These are phyloP conservation scores for Barnettozyma siamensis DNA, from an alignment of 805 yeast species.

Conservation along the genomic window DNA sequence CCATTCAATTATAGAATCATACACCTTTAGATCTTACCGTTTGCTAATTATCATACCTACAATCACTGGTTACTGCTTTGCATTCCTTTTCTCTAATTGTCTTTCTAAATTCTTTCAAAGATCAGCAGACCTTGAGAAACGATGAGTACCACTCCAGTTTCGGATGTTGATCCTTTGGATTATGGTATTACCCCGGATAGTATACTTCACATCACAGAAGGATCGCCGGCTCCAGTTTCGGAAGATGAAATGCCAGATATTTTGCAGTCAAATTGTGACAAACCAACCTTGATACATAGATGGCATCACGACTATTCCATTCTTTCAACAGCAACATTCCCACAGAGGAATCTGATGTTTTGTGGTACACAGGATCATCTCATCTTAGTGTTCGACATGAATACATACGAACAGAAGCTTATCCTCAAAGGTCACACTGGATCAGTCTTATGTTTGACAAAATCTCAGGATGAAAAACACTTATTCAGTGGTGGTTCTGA, in stretches of 20 bases:
- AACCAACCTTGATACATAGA: slow-evolving; percentile 45
- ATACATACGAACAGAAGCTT: slow-evolving; percentile 51
- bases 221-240: too few relatives aligned
- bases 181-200: slow-evolving; percentile 12
- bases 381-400: slow-evolving; percentile 64
- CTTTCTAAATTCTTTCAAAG: too few relatives aligned
- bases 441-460: slow-evolving; percentile 65
- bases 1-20: too few relatives aligned
- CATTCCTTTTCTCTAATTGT: too few relatives aligned
- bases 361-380: slow-evolving; percentile 91
- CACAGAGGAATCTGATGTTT: slow-evolving; percentile 51
- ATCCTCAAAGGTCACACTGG: slow-evolving; percentile 61
- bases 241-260: not conserved
- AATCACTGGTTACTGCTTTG: too few relatives aligned
- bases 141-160: slow-evolving; percentile 11
- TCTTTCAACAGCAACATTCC: slow-evolving; percentile 63
- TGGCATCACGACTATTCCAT: slow-evolving; percentile 77
- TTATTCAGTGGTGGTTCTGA: slow-evolving; percentile 88
- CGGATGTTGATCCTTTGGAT: slow-evolving; percentile 18
- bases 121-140: not conserved
- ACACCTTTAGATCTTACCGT: too few relatives aligned
- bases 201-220: not conserved
- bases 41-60: too few relatives aligned
- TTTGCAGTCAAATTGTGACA: not conserved
- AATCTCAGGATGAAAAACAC: slow-evolving; percentile 45